Conservation (phyloP, 495 filamentous ascomycete genomes). For the Entonaema liquescens region DNA sequence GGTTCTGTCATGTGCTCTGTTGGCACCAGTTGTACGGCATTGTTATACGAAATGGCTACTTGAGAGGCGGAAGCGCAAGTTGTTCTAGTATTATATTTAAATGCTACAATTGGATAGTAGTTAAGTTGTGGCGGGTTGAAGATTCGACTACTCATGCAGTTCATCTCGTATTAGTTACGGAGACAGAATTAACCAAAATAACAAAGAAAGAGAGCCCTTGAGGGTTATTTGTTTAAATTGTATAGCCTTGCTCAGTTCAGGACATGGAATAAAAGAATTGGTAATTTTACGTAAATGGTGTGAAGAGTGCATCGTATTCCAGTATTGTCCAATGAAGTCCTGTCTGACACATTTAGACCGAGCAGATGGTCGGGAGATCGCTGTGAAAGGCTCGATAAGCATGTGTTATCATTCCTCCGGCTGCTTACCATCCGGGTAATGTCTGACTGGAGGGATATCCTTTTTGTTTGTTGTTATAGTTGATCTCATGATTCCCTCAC, state of each 20-base stretch:
- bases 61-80: background rate
- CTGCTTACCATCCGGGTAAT: background rate
- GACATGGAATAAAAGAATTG: background rate
- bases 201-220: background rate
- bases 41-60: constrained; percentile 8
- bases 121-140: too few relatives aligned
- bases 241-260: background rate
- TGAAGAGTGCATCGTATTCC: background rate
- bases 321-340: background rate
- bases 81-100: background rate
- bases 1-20: constrained; percentile 4
- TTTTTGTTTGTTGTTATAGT: background rate
- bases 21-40: constrained; percentile 9
- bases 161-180: background rate
- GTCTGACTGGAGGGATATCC: background rate
- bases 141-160: background rate
- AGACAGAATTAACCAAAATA: background rate
- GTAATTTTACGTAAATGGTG: constrained; percentile 2
- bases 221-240: background rate
- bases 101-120: background rate
- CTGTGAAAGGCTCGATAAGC: background rate
- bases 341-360: background rate
- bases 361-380: background rate
- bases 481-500: background rate
- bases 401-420: background rate